These are phyloP conservation scores for Yamagishiella unicocca DNA, from an alignment of 139 green algal species.

Conservation along the genomic window DNA sequence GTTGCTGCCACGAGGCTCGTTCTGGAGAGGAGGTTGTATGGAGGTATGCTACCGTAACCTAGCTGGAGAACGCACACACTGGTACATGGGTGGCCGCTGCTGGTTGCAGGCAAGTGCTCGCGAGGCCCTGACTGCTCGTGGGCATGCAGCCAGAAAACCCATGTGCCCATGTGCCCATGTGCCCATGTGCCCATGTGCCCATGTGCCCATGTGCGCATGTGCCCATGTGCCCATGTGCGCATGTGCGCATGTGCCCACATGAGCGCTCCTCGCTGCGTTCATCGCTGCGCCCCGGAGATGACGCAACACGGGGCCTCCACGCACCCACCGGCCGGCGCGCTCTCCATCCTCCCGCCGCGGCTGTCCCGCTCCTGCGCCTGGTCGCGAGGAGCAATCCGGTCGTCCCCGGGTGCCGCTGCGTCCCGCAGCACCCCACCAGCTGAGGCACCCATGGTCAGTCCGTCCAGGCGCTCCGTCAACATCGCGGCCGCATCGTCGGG, in stretches of 20 bases:
- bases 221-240: too few relatives aligned
- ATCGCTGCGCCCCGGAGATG: too few relatives aligned
- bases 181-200: too few relatives aligned
- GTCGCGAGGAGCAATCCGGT: not conserved
- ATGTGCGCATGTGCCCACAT: too few relatives aligned
- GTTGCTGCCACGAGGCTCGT: too few relatives aligned
- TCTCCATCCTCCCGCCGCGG: slow-evolving; percentile 9
- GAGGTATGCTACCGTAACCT: too few relatives aligned
- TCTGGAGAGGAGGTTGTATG: too few relatives aligned
- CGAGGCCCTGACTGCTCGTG: too few relatives aligned
- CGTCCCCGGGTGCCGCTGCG: not conserved
- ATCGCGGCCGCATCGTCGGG: not conserved
- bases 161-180: too few relatives aligned
- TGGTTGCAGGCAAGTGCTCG: not conserved
- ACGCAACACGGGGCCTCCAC: not conserved
- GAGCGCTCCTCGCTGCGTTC: too few relatives aligned
- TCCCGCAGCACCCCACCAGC: not conserved
- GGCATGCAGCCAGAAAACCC: too few relatives aligned
- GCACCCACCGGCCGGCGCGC: not conserved
- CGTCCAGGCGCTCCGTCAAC: slow-evolving; percentile 1
- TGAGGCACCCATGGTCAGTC: not conserved
- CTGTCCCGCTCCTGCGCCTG: not conserved
- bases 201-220: too few relatives aligned
- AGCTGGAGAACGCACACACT: not conserved
- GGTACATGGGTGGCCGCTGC: not conserved